Base-by-base conservation (phyloP, 257 asterid genomes). In the Cynanchum wilfordii region DNA sequence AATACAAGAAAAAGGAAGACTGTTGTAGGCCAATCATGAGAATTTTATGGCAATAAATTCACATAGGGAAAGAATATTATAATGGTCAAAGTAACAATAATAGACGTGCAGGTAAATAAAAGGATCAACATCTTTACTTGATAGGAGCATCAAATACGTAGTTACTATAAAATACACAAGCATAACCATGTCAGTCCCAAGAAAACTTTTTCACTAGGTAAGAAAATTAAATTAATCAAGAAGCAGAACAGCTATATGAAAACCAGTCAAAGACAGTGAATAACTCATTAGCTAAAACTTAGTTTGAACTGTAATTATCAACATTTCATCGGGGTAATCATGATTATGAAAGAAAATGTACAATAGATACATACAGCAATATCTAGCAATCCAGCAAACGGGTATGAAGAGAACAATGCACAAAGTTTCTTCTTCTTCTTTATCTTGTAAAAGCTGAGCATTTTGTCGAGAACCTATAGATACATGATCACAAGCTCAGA, bases 371-470 rank as follows among this genome's bases (percentile, higher is more conserved):
- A 79, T 87, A 94, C 99, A 77, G 98, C 97, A 85, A 89, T 86
- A 82, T 83, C 83, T 62, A 94, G 95, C 86, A 94, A 78, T 78
- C 95, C 98, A 73, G 82, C 75, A 76, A 81, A 87, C 29, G 99
- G 99, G 81, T 83, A 83, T 66, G 85, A 76, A 24, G 87, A 69
- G 58, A 91, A 88, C 82, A 84, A 69, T 58, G 71, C 86, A 77
- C 71, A 81, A 71, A 82, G 83, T 84, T 81, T 79, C 83, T 75
- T 80, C 80, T 80, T 84, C 75, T 70, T 85, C 86, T 55, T 86
- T 69, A 70, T 64, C 54, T 75, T 73, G 72, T 87, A 88, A 55
- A 78, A 77, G 47, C 68, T 83, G 68, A 86, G 91, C 97, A 94
- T 94, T 84, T 84, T 88, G 72, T 87, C 89, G 59, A 94, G 84